Evolutionary conservation across 768 basidiomycete species (phyloP), one percentile per base, ranked within the genome.

Genomic region (Lyophyllum semitale): DNA sequence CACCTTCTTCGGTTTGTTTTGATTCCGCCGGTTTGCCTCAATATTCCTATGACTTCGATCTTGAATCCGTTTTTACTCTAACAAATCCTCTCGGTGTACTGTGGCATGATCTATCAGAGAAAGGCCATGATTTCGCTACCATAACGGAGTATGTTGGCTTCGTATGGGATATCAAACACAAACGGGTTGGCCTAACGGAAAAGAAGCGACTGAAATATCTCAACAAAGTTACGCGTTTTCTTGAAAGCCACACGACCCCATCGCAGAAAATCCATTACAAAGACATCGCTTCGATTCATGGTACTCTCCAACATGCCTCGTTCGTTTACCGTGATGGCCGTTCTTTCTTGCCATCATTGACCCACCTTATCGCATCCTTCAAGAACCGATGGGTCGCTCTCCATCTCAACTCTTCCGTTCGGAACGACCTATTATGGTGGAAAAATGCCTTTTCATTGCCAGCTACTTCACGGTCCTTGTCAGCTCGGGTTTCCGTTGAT

Each of bases 251-350:
- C 69, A n/a, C 54, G 6, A 58, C 51, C 0, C 18, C 23, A 0
- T 50, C 47, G 1, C 58, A 66, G 15, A 48, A 61, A 0, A 43
- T 41, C 27, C 58, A 63, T 3, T 64, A 70, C 8, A 58, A 59
- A 0, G 64, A 76, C 32, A n/a, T n/a, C n/a, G n/a, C n/a, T n/a
- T 65, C 59, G 0, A 2, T 74, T 1, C 57, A 70, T 2, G 73
- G 76, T 0, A 75, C 71, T 0, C 60, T 78, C 0, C 68, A 73
- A 15, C 77, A 78, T 51, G 66, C 69, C 18, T 63, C 68, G 0
- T 54, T 77, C 0, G 71, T 72, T 0, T 22, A 71, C 2, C 68
- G 66, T 0, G 50, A 63, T n/a, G 71, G 75, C 2, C 66, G 67
- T 2, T 66, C 69, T 0, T 60, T 56, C 3, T 59, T 77, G 0